phyloP scores from a whole-genome alignment of 139 green algal genomes.

The Chlamydomonas sphaeroides region DNA sequence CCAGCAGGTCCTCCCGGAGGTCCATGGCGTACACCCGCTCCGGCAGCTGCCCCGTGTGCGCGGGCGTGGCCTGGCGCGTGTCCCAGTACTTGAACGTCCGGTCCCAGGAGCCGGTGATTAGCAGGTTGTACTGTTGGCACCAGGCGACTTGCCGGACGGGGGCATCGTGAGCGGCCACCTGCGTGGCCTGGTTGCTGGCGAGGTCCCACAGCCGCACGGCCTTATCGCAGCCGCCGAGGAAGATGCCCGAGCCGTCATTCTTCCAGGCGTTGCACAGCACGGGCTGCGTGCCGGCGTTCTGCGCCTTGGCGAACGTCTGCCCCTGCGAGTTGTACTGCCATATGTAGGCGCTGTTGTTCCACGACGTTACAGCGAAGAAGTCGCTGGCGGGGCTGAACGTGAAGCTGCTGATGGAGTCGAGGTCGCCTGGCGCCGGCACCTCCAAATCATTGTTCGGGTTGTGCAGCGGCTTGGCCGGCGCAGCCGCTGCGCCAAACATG shows the following conservation, averaged over 20 bases:
- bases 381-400: conserved; percentile 86
- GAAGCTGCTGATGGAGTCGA: conserved; percentile 88
- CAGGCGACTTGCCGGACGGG: conserved; percentile 74
- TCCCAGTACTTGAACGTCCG: conserved; percentile 67
- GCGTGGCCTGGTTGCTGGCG: conserved; percentile 79
- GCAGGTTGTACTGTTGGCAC: conserved; percentile 76
- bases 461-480: conserved; percentile 31
- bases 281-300: conserved; percentile 80
- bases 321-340: conserved; percentile 70
- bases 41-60: conserved; percentile 60
- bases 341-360: conserved; percentile 84
- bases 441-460: conserved; percentile 87
- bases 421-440: conserved; percentile 63
- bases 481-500: conserved; percentile 59
- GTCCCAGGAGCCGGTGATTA: conserved; percentile 88
- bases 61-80: conserved; percentile 47
- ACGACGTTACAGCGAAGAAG: conserved; percentile 89
- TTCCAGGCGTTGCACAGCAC: conserved; percentile 91
- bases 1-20: conserved; percentile 79
- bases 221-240: conserved; percentile 88
- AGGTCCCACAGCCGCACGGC: conserved; percentile 95
- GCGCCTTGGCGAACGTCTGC: conserved; percentile 83
- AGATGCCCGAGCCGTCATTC: conserved; percentile 78
- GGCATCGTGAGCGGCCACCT: conserved; percentile 89
- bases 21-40: conserved; percentile 93